Conservation (phyloP, 2,329 filamentous ascomycete genomes). For the Talaromyces funiculosus region DNA sequence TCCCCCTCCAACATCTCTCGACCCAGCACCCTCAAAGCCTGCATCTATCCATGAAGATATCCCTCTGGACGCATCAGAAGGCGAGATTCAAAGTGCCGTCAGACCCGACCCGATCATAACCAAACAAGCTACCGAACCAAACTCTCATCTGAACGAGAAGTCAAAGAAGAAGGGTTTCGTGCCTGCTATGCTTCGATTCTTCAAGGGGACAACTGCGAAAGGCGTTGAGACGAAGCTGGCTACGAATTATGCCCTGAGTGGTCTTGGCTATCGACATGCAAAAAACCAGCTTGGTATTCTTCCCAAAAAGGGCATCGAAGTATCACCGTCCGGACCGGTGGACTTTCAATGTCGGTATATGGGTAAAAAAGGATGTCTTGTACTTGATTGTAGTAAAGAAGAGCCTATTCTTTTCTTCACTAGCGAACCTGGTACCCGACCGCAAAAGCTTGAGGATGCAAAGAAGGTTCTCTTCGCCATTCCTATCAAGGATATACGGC, state of each 20-base stretch:
- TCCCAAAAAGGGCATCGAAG: conserved; percentile 38
- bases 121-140: not conserved
- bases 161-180: conserved; percentile 26
- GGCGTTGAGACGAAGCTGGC: conserved; percentile 67
- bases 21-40: conserved; percentile 46
- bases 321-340: conserved; percentile 58
- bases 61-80: conserved; percentile 56
- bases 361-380: conserved; percentile 66
- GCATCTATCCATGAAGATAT: conserved; percentile 50
- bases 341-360: conserved; percentile 69
- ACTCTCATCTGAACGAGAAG: not conserved
- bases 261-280: conserved; percentile 54
- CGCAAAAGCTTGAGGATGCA: conserved; percentile 45
- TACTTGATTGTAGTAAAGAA: conserved; percentile 48
- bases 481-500: conserved; percentile 63
- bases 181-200: conserved; percentile 56
- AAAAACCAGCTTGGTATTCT: conserved; percentile 68
- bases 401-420: conserved; percentile 56
- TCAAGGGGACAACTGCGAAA: conserved; percentile 65
- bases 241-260: conserved; percentile 65
- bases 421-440: conserved; percentile 35
- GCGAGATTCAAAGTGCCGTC: conserved; percentile 62
- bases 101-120: conserved; percentile 42
- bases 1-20: conserved; percentile 46
- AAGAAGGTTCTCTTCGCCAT: conserved; percentile 61